Conservation (phyloP, 2,329 filamentous ascomycete species). For the Zarea fungicola region DNA sequence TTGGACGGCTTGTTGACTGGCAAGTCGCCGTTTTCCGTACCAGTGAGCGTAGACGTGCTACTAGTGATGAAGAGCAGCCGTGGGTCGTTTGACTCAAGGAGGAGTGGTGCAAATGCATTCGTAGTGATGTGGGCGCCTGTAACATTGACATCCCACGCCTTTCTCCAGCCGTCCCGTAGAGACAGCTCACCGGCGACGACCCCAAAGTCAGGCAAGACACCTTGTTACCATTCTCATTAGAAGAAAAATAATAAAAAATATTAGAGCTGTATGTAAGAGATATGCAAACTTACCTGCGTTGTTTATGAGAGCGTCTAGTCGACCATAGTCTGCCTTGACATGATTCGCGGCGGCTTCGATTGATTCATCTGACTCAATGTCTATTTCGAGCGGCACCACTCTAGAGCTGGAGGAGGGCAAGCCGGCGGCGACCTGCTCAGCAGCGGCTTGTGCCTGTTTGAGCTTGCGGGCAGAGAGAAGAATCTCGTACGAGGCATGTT, state of each 20-base stretch:
- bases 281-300: constrained; percentile 24
- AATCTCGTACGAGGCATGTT: constrained; percentile 43
- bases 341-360: constrained; percentile 41
- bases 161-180: constrained; percentile 36
- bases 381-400: constrained; percentile 44
- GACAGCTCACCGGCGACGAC: constrained; percentile 18
- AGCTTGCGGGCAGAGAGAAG: constrained; percentile 49
- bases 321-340: constrained; percentile 37
- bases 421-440: constrained; percentile 35
- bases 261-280: background rate
- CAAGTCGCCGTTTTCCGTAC: constrained; percentile 16
- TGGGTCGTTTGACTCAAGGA: constrained; percentile 35
- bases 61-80: constrained; percentile 44
- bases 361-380: constrained; percentile 49
- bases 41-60: constrained; percentile 31
- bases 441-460: constrained; percentile 45
- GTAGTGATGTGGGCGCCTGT: constrained; percentile 39
- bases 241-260: background rate
- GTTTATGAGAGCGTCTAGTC: constrained; percentile 46
- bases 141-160: constrained; percentile 42
- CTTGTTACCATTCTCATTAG: constrained; percentile 16
- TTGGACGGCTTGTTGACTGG: constrained; percentile 13
- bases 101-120: constrained; percentile 35
- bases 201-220: constrained; percentile 35
- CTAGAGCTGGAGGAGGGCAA: constrained; percentile 34